Evolutionary conservation across 768 basidiomycete genomes (phyloP), one percentile per base, ranked within the genome.

Genomic region (Pleurotus ostreatus): DNA sequence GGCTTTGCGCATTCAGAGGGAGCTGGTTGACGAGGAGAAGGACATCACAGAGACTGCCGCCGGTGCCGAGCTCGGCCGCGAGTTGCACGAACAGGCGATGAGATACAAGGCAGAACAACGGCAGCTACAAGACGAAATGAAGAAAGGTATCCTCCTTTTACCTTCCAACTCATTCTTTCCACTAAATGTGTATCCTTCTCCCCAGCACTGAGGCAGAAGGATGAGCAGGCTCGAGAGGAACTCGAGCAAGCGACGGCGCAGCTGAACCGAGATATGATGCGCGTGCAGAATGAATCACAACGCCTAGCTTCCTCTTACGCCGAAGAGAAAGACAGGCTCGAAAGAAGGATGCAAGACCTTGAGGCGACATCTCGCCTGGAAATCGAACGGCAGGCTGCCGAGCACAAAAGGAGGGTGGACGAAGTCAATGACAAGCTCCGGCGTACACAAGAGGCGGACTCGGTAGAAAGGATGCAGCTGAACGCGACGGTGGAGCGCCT

Each of bases 21-120:
- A 86, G 62, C 68, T 84, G 13, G 79, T 84, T 3, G 76, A 77
- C 56, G 69, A 78, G 60, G 70, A 70, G 30, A 75, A 75, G 49
- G 70, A 76, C 41, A 74, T 85, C 13, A 69, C 75, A 1, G 70
- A 84, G 49, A 85, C 85, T 2, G 67, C 71, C 4, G 84, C 83
- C 1, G 82, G 82, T 1, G 71, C 67, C n/a, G 83, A 82, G 61
- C 71, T 86, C 18, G 73, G 72, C 49, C 72, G 74, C 15, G 82
- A 82, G 39, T 62, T 82, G 3, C 71, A 74, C 55, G 76, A 75
- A 57, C 78, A 80, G 65, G 71, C 75, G 23, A 63, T 73, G 54
- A 70, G 73, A 37, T 77, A 80, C 58, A 68, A 74, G 30, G 68
- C 74, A n/a, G 83, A 85, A 60, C 66, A 83, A 62, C 66, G 68